Evolutionary conservation across 768 basidiomycete genomes (phyloP), one percentile per base, ranked within the genome.

Genomic region (Tricholoma furcatifolium): DNA sequence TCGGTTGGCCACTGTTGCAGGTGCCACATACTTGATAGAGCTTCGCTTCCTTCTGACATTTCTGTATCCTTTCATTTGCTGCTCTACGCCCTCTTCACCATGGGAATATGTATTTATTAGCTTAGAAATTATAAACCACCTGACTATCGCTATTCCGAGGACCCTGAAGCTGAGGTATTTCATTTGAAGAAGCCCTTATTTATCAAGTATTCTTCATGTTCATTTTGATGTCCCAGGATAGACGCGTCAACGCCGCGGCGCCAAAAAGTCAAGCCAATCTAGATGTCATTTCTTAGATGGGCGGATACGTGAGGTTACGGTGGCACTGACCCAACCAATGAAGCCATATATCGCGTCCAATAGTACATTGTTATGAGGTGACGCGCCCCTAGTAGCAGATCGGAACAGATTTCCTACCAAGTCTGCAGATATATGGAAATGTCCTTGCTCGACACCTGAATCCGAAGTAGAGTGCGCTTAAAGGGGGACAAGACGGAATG

Each of bases 401-500:
- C 88, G 77, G 66, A 95, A 87, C 21, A 93, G 51, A 44, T 77
- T 69, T 3, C 84, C 83, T 36, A 87, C 75, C n/a, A 91, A 66
- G 61, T 93, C 87, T 24, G 78, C 81, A 0, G 87, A 82, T 55
- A 93, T 92, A 56, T 94, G 88, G 55, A 81, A 84, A 7, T 90
- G 72, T n/a, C 86, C 86, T 20, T 75, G 79, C 58, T 83, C 74
- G 14, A 95, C 77, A 31, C 92, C 92, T 87, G 56, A n/a, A 34
- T 24, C 20, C 21, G 2, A 41, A 36, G 44, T 43, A 32, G n/a
- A 46, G 14, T 35, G 30, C 15, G 12, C 17, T 2, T 42, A 6
- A 3, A 3, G 42, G 11, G 12, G 8, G n/a, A 23, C 2, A n/a
- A 40, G 38, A 35, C 23, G 6, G 12, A 27, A 7, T 27, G 27